Evolutionary conservation across 805 yeast genomes (phyloP).

Genomic region (Clavispora carvajalis): DNA sequence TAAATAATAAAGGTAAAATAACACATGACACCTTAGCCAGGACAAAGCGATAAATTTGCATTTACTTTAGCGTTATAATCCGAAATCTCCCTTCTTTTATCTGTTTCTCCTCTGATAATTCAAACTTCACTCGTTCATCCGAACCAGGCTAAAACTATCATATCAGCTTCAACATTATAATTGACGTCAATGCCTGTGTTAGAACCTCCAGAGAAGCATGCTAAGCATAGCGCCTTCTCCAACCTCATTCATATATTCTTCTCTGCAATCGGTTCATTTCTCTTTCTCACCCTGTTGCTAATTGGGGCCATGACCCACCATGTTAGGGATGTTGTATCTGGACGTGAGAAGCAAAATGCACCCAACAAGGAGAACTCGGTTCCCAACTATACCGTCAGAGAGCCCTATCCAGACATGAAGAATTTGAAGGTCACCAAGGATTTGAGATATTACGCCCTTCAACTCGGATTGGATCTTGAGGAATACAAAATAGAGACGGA

Average conservation of each 20-base stretch:
- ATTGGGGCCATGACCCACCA: slow-evolving; percentile 29
- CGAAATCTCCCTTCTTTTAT: background rate
- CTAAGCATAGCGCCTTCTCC: slow-evolving; percentile 18
- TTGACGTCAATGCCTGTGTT: slow-evolving; percentile 7
- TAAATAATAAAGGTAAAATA: background rate
- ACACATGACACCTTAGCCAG: background rate
- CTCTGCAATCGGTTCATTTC: slow-evolving; percentile 25
- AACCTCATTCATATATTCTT: slow-evolving; percentile 17
- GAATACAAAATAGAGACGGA: slow-evolving; percentile 60
- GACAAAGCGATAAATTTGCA: too few relatives aligned
- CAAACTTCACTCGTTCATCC: slow-evolving; percentile 1
- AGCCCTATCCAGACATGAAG: slow-evolving; percentile 31
- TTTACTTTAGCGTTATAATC: too few relatives aligned
- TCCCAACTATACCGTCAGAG: slow-evolving; percentile 25
- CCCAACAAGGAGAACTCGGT: slow-evolving; percentile 18
- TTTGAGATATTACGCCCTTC: slow-evolving; percentile 61
- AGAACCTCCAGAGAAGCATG: slow-evolving; percentile 19
- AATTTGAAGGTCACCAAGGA: slow-evolving; percentile 35
- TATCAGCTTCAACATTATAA: background rate
- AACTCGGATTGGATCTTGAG: slow-evolving; percentile 54
- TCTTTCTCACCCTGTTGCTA: slow-evolving; percentile 22
- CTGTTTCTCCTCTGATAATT: background rate
- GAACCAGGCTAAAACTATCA: background rate
- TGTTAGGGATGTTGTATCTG: slow-evolving; percentile 21
- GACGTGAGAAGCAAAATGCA: slow-evolving; percentile 24